A percentile compares a stretch with the other conserved stretches of the same genome.
phyloP scores from a whole-genome alignment of 2,329 filamentous ascomycete genomes.

The Ophiostoma ips region DNA sequence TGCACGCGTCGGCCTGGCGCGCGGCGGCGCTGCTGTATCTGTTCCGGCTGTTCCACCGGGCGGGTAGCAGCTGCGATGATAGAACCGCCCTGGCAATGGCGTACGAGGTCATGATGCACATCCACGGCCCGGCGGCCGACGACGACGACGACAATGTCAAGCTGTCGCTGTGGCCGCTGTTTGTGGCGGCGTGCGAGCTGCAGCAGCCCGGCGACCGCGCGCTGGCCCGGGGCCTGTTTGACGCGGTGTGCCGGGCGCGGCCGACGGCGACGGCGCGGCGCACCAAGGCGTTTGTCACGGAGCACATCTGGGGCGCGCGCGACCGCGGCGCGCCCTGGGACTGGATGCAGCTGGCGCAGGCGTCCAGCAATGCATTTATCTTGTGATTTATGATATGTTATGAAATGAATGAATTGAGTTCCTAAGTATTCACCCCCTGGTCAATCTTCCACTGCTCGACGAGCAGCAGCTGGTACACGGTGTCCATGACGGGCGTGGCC shows the following conservation, averaged over 20 bases:
- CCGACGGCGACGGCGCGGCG: conserved; percentile 9
- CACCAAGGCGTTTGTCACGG: conserved; percentile 8
- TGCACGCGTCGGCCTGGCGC: conserved; percentile 12
- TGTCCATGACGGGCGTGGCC: conserved; percentile 53
- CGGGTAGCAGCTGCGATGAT: conserved; percentile 8
- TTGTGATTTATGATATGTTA: neutral
- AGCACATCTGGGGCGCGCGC: conserved; percentile 11
- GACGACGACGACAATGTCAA: conserved; percentile 12
- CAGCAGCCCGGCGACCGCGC: conserved; percentile 11
- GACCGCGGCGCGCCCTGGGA: conserved; percentile 11
- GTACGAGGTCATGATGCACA: conserved; percentile 12
- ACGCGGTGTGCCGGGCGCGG: conserved; percentile 7
- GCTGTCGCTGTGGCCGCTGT: conserved; percentile 12
- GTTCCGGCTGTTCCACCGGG: conserved; percentile 10
- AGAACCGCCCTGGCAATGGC: conserved; percentile 9
- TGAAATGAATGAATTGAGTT: neutral
- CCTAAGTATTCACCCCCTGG: neutral
- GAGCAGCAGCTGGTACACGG: conserved; percentile 47
- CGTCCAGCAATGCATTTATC: conserved; percentile 5
- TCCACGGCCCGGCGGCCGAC: conserved; percentile 9
- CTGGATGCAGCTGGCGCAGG: conserved; percentile 11
- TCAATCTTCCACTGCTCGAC: conserved; percentile 12
- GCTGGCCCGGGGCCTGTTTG: conserved; percentile 6
- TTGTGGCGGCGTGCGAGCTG: conserved; percentile 12
- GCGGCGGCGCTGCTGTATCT: conserved; percentile 10